Conservation (phyloP, 1,139 yeast species). For the Oligophagozyma castellii region DNA sequence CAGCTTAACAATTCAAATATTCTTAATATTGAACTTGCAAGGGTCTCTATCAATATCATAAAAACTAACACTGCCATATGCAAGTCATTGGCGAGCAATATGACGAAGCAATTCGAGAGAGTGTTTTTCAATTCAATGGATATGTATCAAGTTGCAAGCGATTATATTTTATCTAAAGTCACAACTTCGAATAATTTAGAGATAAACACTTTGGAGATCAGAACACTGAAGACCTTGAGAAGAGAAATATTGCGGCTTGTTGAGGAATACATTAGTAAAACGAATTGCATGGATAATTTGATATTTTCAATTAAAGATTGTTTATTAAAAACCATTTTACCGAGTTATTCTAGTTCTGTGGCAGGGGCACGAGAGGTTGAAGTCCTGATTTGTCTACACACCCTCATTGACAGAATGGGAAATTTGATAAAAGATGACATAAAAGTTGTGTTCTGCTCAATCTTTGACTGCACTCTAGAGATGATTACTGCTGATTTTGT, state of each 20-base stretch:
- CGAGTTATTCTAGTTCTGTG: constrained; percentile 71
- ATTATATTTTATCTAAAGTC: constrained; percentile 64
- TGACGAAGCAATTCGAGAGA: constrained; percentile 69
- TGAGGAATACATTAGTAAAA: constrained; percentile 73
- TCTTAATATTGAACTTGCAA: constrained; percentile 72
- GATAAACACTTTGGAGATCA: constrained; percentile 80
- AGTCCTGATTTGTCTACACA: constrained; percentile 82
- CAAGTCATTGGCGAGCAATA: constrained; percentile 76
- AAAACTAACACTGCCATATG: constrained; percentile 91
- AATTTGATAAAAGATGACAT: constrained; percentile 77
- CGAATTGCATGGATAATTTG: constrained; percentile 60
- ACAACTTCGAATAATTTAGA: constrained; percentile 67
- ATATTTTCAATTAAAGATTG: constrained; percentile 72
- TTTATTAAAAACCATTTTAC: constrained; percentile 67
- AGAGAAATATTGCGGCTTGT: constrained; percentile 79
- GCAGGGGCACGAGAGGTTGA: constrained; percentile 97
- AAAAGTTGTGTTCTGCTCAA: constrained; percentile 67
- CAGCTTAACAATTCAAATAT: constrained; percentile 73
- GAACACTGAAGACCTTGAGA: constrained; percentile 86
- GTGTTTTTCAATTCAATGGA: constrained; percentile 81
- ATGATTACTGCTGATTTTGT: constrained; percentile 92
- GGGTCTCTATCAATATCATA: constrained; percentile 81
- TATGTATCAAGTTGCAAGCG: constrained; percentile 71
- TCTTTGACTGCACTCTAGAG: constrained; percentile 80
- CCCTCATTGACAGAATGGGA: constrained; percentile 79